Evolutionary conservation across 2,329 filamentous ascomycete genomes (phyloP).

Genomic region (Mycosphaerella sp.): DNA sequence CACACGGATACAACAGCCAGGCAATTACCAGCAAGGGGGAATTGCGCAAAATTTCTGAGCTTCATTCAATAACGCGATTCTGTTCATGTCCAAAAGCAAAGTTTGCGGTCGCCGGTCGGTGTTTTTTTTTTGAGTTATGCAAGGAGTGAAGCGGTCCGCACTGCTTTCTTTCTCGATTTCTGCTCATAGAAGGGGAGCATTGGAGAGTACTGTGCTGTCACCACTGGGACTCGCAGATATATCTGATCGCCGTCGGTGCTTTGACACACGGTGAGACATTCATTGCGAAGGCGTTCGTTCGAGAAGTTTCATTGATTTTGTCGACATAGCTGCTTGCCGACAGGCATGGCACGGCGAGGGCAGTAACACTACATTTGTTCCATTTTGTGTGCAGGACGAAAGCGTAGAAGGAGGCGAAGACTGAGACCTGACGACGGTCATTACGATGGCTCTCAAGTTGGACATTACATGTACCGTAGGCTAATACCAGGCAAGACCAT

Average conservation of each 20-base stretch:
- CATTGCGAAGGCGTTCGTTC: conserved; percentile 18
- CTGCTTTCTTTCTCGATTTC: not conserved
- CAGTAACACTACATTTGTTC: conserved; percentile 8
- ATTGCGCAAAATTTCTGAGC: conserved; percentile 90
- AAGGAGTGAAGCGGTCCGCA: not conserved
- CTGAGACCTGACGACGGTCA: conserved; percentile 8
- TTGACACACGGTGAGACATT: conserved; percentile 7
- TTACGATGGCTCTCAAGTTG: conserved; percentile 11
- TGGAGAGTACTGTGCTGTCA: conserved; percentile 4
- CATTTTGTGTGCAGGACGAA: conserved; percentile 2
- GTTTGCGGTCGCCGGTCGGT: not conserved
- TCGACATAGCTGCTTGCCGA: conserved; percentile 4
- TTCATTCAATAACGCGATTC: conserved; percentile 1
- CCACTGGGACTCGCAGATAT: conserved; percentile 1
- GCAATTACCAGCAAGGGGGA: conserved; percentile 80
- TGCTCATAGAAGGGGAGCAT: conserved; percentile 5
- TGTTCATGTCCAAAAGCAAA: conserved; percentile 10
- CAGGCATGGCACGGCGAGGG: conserved; percentile 7
- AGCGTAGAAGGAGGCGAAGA: conserved; percentile 1
- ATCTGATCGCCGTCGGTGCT: conserved; percentile 11
- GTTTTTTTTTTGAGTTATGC: not conserved
- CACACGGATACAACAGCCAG: conserved; percentile 86
- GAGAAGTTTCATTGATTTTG: conserved; percentile 7
- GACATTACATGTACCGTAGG: conserved; percentile 8
- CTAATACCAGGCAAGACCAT: conserved; percentile 8